phyloP scores from a whole-genome alignment of 345 rosid species.

The Camelina sativa region DNA sequence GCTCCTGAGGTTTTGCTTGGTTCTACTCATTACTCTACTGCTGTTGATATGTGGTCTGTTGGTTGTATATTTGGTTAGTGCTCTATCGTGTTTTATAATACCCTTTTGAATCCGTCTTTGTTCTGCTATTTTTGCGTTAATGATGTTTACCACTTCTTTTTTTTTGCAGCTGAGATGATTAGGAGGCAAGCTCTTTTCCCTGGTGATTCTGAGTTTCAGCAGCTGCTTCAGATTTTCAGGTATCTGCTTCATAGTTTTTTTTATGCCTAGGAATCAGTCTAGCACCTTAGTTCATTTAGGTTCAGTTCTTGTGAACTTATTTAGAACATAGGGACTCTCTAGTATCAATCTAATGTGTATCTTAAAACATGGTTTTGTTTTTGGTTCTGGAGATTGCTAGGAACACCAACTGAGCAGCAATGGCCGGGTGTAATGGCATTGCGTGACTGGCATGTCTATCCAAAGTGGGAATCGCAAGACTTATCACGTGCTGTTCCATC shows the following conservation, averaged over 20 bases:
- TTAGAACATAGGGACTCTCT: background rate
- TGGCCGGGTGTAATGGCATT: slow-evolving; percentile 43
- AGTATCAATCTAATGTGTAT: background rate
- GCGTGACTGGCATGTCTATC: slow-evolving; percentile 94
- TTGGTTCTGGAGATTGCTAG: slow-evolving; percentile 48
- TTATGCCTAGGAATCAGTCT: slow-evolving; percentile 1
- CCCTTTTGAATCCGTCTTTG: background rate
- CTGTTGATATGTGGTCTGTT: slow-evolving; percentile 96
- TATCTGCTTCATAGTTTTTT: slow-evolving; percentile 33
- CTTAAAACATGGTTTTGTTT: background rate
- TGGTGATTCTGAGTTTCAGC: slow-evolving; percentile 98
- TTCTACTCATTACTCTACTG: slow-evolving; percentile 91
- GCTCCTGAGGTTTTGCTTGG: slow-evolving; percentile 98
- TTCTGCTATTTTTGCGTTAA: background rate
- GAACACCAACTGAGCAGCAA: slow-evolving; percentile 45
- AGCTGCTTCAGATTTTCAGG: slow-evolving; percentile 94
- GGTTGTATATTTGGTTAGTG: slow-evolving; percentile 79
- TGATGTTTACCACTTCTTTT: background rate
- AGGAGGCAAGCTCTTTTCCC: slow-evolving; percentile 84
- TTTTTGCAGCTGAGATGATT: slow-evolving; percentile 75
- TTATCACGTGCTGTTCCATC: slow-evolving; percentile 78
- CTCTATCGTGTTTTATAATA: too few species aligned
- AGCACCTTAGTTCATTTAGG: background rate
- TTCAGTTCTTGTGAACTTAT: background rate
- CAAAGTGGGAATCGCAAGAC: slow-evolving; percentile 85